Percentiles rank a stretch among this genome's conserved stretches.
These are phyloP conservation scores for Pythium plurisporium DNA, from an alignment of 352 stramenopile genomes.

Conservation along the genomic window DNA sequence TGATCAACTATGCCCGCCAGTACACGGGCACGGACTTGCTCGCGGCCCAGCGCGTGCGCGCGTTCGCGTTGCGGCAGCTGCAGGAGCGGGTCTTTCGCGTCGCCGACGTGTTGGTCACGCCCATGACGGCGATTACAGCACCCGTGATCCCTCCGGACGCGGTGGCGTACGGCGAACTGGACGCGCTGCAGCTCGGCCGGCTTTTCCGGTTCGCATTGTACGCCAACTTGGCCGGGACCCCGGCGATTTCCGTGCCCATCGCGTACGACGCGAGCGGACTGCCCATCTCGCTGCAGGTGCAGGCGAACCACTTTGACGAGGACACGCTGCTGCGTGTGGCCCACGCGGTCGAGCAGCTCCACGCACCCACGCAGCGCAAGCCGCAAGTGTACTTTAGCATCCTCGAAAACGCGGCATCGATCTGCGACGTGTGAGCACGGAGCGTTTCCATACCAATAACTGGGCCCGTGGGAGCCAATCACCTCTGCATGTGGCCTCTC, in stretches of 20 bases:
- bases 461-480: too few relatives aligned
- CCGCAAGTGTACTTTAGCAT: constrained; percentile 68
- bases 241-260: constrained; percentile 67
- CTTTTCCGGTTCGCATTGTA: constrained; percentile 85
- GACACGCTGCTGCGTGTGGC: constrained; percentile 67
- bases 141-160: constrained; percentile 58
- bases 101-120: constrained; percentile 87
- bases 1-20: constrained; percentile 62
- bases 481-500: too few relatives aligned
- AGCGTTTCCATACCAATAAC: too few relatives aligned
- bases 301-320: constrained; percentile 74
- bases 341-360: constrained; percentile 40
- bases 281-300: constrained; percentile 77
- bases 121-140: constrained; percentile 71
- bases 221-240: constrained; percentile 86
- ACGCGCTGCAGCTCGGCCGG: constrained; percentile 42
- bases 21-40: constrained; percentile 78
- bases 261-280: constrained; percentile 58
- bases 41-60: constrained; percentile 76
- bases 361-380: constrained; percentile 35
- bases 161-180: constrained; percentile 45
- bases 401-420: constrained; percentile 45
- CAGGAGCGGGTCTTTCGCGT: constrained; percentile 72
- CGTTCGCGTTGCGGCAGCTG: constrained; percentile 76
- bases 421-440: too few relatives aligned